phyloP scores from a whole-genome alignment of 768 basidiomycete species.

The Lentinus brumalis region DNA sequence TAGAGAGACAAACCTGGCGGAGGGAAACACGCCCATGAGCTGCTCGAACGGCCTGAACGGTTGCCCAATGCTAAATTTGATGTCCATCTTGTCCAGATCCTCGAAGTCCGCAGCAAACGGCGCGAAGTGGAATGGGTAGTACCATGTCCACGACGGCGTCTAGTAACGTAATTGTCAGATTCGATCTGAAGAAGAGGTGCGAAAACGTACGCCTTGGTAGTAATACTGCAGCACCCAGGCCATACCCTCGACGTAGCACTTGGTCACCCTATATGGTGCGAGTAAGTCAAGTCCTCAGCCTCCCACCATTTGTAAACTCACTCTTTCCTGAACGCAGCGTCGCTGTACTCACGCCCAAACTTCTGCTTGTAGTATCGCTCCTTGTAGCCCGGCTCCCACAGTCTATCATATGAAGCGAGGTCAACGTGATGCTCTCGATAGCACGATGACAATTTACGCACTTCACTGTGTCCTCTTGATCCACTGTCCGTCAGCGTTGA shows the following conservation, averaged over 20 bases:
- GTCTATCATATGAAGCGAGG: conserved; percentile 43
- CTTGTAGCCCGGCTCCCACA: conserved; percentile 96
- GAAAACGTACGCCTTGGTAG: conserved; percentile 87
- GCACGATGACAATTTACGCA: conserved; percentile 42
- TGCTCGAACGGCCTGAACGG: conserved; percentile 99
- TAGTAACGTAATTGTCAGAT: conserved; percentile 23
- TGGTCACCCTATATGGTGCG: conserved; percentile 59
- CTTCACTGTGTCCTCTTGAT: conserved; percentile 93
- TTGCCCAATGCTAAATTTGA: conserved; percentile 75
- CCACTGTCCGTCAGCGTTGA: conserved; percentile 89
- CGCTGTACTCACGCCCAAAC: conserved; percentile 75
- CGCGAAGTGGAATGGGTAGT: conserved; percentile 97
- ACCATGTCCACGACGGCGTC: conserved; percentile 99
- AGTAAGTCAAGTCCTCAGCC: not conserved
- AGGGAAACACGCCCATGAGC: conserved; percentile 97
- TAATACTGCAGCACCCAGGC: conserved; percentile 97
- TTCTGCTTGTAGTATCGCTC: conserved; percentile 95
- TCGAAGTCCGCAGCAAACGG: conserved; percentile 96
- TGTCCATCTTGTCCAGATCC: conserved; percentile 74
- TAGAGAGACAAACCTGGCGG: conserved; percentile 64
- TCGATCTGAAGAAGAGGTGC: not conserved
- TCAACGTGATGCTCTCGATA: conserved; percentile 10
- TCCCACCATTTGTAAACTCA: conserved; percentile 40
- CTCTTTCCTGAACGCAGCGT: conserved; percentile 72
- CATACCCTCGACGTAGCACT: conserved; percentile 89